Evolutionary conservation across 192 early-diverging fungal species (phyloP).

Genomic region (Paraglomus brasilianum): DNA sequence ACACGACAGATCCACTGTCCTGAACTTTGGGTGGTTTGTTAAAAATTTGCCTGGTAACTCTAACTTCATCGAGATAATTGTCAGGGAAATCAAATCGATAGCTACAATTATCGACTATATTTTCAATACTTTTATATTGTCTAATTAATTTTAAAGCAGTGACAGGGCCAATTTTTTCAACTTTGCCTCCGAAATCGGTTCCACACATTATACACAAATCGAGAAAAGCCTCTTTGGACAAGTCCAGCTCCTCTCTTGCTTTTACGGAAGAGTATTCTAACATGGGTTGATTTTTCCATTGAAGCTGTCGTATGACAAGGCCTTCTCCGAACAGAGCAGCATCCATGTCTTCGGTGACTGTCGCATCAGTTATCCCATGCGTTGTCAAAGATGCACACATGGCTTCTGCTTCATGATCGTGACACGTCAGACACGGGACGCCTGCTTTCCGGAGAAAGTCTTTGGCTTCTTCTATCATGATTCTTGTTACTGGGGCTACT

Average conservation of each 20-base stretch:
- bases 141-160: slow-evolving; percentile 58
- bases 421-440: slow-evolving; percentile 44
- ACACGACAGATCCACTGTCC: too few species aligned
- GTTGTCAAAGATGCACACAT: slow-evolving; percentile 61
- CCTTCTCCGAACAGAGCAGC: slow-evolving; percentile 54
- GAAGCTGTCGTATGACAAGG: slow-evolving; percentile 49
- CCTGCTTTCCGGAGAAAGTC: slow-evolving; percentile 52
- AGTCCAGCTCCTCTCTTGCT: slow-evolving; percentile 46
- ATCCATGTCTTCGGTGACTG: slow-evolving; percentile 67
- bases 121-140: slow-evolving; percentile 63
- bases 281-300: slow-evolving; percentile 32
- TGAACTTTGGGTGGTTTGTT: neutral
- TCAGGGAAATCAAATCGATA: neutral
- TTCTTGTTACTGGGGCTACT: slow-evolving; percentile 46
- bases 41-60: neutral
- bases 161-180: slow-evolving; percentile 64
- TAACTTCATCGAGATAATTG: neutral
- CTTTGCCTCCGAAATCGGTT: slow-evolving; percentile 68
- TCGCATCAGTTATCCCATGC: slow-evolving; percentile 50
- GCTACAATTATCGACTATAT: slow-evolving; percentile 40
- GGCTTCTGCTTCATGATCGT: slow-evolving; percentile 60
- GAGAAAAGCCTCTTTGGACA: slow-evolving; percentile 54
- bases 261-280: slow-evolving; percentile 51
- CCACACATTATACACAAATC: slow-evolving; percentile 78
- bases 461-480: slow-evolving; percentile 47